phyloP scores from a whole-genome alignment of 2,329 filamentous ascomycete species.

The Xylariaceae sp. region DNA sequence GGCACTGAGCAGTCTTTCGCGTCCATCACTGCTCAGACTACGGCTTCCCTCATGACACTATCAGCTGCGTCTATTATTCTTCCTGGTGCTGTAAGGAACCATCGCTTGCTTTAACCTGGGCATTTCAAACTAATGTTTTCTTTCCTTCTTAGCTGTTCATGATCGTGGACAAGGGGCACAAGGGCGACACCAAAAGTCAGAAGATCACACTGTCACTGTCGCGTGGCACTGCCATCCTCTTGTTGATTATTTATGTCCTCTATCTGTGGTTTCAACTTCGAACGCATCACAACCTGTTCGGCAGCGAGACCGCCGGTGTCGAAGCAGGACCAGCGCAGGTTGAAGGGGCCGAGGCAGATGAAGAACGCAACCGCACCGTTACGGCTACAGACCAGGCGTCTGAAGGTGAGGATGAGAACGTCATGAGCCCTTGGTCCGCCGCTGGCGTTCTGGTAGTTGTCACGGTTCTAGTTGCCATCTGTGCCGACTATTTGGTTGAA shows the following conservation, averaged over 20 bases:
- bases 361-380: slow-evolving; percentile 24
- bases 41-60: slow-evolving; percentile 67
- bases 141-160: slow-evolving; percentile 55
- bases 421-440: slow-evolving; percentile 60
- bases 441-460: slow-evolving; percentile 61
- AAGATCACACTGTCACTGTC: slow-evolving; percentile 66
- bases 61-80: slow-evolving; percentile 74
- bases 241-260: slow-evolving; percentile 67
- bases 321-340: slow-evolving; percentile 14
- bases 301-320: slow-evolving; percentile 35
- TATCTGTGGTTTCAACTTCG: slow-evolving; percentile 75
- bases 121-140: slow-evolving; percentile 15
- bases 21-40: slow-evolving; percentile 71
- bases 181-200: slow-evolving; percentile 35
- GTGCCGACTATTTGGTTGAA: slow-evolving; percentile 71
- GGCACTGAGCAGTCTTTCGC: slow-evolving; percentile 68
- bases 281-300: slow-evolving; percentile 69
- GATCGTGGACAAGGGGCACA: slow-evolving; percentile 43
- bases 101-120: not conserved
- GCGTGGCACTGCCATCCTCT: slow-evolving; percentile 68
- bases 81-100: slow-evolving; percentile 56
- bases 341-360: slow-evolving; percentile 7
- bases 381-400: slow-evolving; percentile 38
- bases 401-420: slow-evolving; percentile 34
- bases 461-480: slow-evolving; percentile 65